A percentile compares a stretch with the other conserved stretches of the same genome.
Conservation (phyloP, 805 yeast genomes). For the Citeromyces matritensis region DNA sequence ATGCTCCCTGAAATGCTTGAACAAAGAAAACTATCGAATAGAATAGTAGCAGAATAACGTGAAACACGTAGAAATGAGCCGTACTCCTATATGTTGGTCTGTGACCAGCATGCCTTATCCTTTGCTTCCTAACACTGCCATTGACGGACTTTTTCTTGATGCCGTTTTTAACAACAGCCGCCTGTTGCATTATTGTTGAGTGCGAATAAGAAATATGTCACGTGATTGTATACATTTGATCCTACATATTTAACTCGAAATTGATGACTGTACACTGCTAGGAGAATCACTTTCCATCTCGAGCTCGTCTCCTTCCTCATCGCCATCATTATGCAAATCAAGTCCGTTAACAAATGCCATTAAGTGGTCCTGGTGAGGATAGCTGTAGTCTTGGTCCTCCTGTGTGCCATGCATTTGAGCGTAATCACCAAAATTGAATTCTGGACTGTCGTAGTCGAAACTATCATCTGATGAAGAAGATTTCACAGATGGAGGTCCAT, state of each 20-base stretch:
- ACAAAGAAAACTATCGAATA: conserved; percentile 41
- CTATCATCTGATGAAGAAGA: conserved; percentile 15
- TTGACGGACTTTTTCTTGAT: too few relatives aligned
- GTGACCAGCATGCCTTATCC: too few relatives aligned
- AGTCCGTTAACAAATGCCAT: conserved; percentile 11
- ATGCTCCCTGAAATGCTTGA: conserved; percentile 34
- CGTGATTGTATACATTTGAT: too few relatives aligned
- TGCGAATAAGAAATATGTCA: too few relatives aligned
- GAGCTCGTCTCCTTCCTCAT: background rate
- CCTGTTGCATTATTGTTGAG: too few relatives aligned
- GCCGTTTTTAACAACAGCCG: too few relatives aligned
- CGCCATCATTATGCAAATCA: conserved; percentile 3
- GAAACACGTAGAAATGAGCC: conserved; percentile 20
- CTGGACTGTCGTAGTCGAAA: conserved; percentile 1
- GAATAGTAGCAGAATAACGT: conserved; percentile 30
- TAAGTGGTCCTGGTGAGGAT: conserved; percentile 13
- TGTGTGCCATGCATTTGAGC: background rate
- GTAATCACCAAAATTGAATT: background rate
- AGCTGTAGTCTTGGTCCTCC: conserved; percentile 7
- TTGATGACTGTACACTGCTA: background rate
- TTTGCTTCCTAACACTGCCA: too few relatives aligned
- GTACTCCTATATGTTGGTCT: conserved; percentile 1
- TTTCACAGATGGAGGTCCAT: conserved; percentile 21
- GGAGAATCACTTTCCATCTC: background rate
- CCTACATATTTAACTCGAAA: too few relatives aligned